Evolutionary conservation across 441 rosid genomes (phyloP).

Genomic region (Biscutella auriculata): DNA sequence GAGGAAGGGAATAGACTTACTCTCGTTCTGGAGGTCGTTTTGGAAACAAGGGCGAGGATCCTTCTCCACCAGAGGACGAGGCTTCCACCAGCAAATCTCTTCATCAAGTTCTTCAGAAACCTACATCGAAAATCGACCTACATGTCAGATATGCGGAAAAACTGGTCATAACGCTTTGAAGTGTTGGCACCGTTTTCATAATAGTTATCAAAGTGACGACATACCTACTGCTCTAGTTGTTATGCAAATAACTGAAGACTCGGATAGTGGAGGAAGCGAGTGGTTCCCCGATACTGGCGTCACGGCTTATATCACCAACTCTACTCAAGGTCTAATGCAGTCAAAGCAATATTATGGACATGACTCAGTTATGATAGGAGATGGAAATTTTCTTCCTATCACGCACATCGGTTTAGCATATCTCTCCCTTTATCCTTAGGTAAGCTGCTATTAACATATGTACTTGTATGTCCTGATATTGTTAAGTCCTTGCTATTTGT

Average conservation of each 20-base stretch:
- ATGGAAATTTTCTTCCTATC: neutral
- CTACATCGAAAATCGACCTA: too few relatives aligned
- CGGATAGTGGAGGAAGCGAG: accelerated
- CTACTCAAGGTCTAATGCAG: accelerated
- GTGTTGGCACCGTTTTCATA: too few relatives aligned
- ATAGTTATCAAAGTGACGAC: too few relatives aligned
- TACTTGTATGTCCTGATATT: neutral
- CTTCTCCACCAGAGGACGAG: too few relatives aligned
- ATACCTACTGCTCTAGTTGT: neutral
- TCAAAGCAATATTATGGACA: accelerated
- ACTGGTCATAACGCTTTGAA: too few relatives aligned
- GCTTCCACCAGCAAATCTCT: too few relatives aligned
- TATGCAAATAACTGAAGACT: neutral
- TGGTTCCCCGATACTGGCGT: neutral
- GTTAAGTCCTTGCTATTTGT: neutral
- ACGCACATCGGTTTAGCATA: neutral
- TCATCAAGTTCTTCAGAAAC: too few relatives aligned
- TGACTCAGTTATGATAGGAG: neutral
- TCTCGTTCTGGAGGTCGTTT: too few relatives aligned
- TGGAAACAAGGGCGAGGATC: too few relatives aligned
- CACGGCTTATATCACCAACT: neutral
- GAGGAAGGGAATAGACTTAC: too few relatives aligned
- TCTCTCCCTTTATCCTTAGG: accelerated
- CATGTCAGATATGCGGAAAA: too few relatives aligned
- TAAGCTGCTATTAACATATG: neutral